Percentiles rank a stretch among this genome's conserved stretches.
phyloP scores from a whole-genome alignment of 352 stramenopile species.

The Pythium monospermum region DNA sequence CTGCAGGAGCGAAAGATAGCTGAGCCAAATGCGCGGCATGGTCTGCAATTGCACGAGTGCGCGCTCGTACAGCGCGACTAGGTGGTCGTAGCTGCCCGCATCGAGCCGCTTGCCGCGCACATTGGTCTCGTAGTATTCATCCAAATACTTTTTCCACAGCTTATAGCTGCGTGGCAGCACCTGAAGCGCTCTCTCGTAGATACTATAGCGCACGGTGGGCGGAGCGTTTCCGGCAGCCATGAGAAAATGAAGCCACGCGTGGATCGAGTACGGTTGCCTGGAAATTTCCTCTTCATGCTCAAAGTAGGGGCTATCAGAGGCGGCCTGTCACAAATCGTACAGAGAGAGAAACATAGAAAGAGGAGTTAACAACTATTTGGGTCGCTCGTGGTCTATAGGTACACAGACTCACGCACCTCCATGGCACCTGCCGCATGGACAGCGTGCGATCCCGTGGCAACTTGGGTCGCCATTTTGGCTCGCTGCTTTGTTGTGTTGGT shows the following conservation, averaged over 20 bases:
- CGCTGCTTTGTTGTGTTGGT: slow-evolving; percentile 5
- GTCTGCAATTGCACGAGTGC: slow-evolving; percentile 91
- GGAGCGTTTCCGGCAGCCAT: slow-evolving; percentile 9
- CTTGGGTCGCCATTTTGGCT: slow-evolving; percentile 9
- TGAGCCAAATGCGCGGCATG: slow-evolving; percentile 96
- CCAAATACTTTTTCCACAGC: slow-evolving; percentile 90
- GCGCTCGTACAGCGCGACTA: slow-evolving; percentile 79
- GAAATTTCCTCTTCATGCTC: slow-evolving; percentile 84
- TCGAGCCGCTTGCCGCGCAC: slow-evolving; percentile 71
- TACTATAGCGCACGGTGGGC: slow-evolving; percentile 25
- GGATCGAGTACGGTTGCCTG: slow-evolving; percentile 79
- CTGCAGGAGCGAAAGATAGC: slow-evolving; percentile 81
- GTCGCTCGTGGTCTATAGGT: not conserved
- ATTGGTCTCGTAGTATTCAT: slow-evolving; percentile 57
- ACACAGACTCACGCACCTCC: slow-evolving; percentile 6
- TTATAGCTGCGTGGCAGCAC: slow-evolving; percentile 92
- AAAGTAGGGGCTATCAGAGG: slow-evolving; percentile 13
- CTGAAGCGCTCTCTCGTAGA: slow-evolving; percentile 88
- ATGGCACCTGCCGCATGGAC: slow-evolving; percentile 4
- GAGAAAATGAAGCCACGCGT: slow-evolving; percentile 80
- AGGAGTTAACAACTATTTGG: not conserved
- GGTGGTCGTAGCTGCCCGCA: slow-evolving; percentile 26
- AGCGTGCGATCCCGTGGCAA: slow-evolving; percentile 3
- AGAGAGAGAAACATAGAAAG: slow-evolving; percentile 8
- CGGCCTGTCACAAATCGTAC: slow-evolving; percentile 1